Base-by-base conservation (phyloP, 495 filamentous ascomycete genomes). In the Daldinia childiae region DNA sequence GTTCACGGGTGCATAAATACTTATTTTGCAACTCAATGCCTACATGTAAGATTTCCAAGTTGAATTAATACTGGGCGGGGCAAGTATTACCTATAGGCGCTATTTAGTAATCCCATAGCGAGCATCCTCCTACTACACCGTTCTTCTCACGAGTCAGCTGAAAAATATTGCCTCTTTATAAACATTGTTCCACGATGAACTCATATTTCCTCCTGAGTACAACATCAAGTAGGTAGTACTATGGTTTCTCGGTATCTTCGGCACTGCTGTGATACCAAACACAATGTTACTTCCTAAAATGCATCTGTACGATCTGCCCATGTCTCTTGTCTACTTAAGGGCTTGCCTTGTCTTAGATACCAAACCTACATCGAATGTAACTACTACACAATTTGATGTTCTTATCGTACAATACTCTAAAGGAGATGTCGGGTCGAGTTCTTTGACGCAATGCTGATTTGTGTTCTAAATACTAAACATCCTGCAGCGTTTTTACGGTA, bases 201-300 rank as follows among this genome's bases (percentile, higher is more conserved):
- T 57, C n/a, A 51, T 63, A n/a, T n/a, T 36, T 48, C 52, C 43
- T 65, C 32, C 41, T 54, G 26, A 36, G 55, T 41, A 65, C 50
- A 59, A 34, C 54, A 39, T 60, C 58, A 59, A 4, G 12, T 19
- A 43, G 14, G 63, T 51, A 59, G 15, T 34, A 48, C 38, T 48
- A 30, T 58, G 54, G 58, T 56, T 71, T 63, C 58, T 74, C 67
- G 72, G 72, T 67, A 57, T 63, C 38, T 50, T 71, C 63, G 72
- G 72, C 66, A 68, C 58, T 68, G 32, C 26, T 15, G 68, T 68
- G 60, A 15, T 30, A 73, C 66, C n/a, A 45, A 38, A 12, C 36
- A 52, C 30, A 56, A 68, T 68, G 43, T 66, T 58, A 19, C 39
- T 55, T 66, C 1, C 41, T 55, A 24, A 26, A 32, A 60, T 64